These are phyloP conservation scores for Saccharomyces mikatae DNA, from an alignment of 805 yeast species.

Conservation along the genomic window DNA sequence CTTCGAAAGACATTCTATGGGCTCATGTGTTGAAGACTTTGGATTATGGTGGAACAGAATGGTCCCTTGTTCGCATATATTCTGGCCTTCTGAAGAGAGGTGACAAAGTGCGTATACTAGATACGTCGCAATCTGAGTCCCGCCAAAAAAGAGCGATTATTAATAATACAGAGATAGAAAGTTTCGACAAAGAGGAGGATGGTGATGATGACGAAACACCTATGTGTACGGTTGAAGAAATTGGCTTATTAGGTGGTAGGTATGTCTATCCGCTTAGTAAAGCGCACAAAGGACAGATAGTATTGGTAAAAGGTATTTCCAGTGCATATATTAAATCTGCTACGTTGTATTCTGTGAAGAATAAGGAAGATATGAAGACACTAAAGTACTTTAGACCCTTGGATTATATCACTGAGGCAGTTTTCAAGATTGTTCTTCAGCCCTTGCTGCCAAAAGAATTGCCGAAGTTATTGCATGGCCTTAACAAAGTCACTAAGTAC, in stretches of 20 bases:
- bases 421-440: constrained; percentile 75
- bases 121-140: constrained; percentile 19
- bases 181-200: constrained; percentile 27
- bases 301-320: constrained; percentile 58
- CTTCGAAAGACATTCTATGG: constrained; percentile 9
- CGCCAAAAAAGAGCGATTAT: constrained; percentile 23
- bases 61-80: constrained; percentile 52
- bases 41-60: constrained; percentile 45
- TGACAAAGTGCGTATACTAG: constrained; percentile 44
- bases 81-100: constrained; percentile 51
- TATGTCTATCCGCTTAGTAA: constrained; percentile 49
- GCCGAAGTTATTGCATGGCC: constrained; percentile 63
- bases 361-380: constrained; percentile 24
- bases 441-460: constrained; percentile 73
- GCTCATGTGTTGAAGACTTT: constrained; percentile 54
- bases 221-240: constrained; percentile 29
- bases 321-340: constrained; percentile 51
- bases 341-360: constrained; percentile 44
- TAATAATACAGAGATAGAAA: constrained; percentile 24
- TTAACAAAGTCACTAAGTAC: constrained; percentile 51
- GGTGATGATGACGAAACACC: constrained; percentile 45
- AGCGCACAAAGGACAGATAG: constrained; percentile 61
- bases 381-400: constrained; percentile 25
- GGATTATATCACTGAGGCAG: constrained; percentile 44
- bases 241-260: constrained; percentile 60